phyloP scores from a whole-genome alignment of 2,329 filamentous ascomycete species.

The Harringtonia aguacate region DNA sequence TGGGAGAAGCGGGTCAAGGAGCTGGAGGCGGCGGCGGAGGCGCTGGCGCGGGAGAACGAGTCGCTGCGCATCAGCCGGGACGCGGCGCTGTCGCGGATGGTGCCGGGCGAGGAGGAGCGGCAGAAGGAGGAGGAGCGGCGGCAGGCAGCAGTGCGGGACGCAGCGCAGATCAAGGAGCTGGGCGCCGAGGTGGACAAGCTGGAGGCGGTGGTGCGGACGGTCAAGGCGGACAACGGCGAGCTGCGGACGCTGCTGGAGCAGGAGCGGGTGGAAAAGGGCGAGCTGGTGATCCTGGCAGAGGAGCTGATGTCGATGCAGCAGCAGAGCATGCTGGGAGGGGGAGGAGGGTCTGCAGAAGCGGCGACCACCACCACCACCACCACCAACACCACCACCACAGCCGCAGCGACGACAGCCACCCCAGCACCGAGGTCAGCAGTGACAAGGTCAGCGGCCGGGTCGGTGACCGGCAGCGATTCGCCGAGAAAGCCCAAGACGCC shows the following conservation, averaged over 20 bases:
- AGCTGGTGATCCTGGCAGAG: slow-evolving; percentile 70
- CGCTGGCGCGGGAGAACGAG: slow-evolving; percentile 64
- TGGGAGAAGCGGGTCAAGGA: slow-evolving; percentile 83
- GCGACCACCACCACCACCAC: neutral
- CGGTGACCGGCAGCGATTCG: no score
- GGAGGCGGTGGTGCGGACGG: slow-evolving; percentile 57
- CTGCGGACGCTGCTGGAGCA: slow-evolving; percentile 56
- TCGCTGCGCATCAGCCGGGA: slow-evolving; percentile 57
- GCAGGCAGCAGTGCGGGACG: slow-evolving; percentile 50
- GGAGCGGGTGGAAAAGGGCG: slow-evolving; percentile 74
- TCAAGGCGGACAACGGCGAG: slow-evolving; percentile 59
- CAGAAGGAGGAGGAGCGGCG: slow-evolving; percentile 39
- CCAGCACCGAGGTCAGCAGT: slow-evolving; percentile 11
- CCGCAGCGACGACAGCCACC: slow-evolving; percentile 5
- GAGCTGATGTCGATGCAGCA: slow-evolving; percentile 63
- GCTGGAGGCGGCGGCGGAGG: slow-evolving; percentile 60
- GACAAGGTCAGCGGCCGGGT: slow-evolving; percentile 2
- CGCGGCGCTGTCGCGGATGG: slow-evolving; percentile 50
- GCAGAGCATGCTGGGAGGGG: slow-evolving; percentile 32
- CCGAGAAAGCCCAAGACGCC: slow-evolving; percentile 9
- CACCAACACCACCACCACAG: slow-evolving; percentile 16
- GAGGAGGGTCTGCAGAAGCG: neutral
- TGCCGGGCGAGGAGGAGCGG: slow-evolving; percentile 29
- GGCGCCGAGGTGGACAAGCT: slow-evolving; percentile 67
- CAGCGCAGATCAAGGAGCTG: slow-evolving; percentile 56